These are phyloP conservation scores for Heritiera littoralis DNA, from an alignment of 345 rosid species.

Conservation along the genomic window DNA sequence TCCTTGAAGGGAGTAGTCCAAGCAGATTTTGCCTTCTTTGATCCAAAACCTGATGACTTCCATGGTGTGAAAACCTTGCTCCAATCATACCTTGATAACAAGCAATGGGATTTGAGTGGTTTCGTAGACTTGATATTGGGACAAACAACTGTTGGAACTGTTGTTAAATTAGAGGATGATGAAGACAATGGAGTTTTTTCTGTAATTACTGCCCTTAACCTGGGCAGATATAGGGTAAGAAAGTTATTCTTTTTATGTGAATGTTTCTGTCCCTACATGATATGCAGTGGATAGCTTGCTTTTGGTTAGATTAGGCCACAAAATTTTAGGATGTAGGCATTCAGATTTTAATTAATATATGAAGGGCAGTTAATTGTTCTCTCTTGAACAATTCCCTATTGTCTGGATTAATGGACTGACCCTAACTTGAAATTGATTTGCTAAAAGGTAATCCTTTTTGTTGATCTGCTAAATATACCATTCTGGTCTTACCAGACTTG, in stretches of 20 bases:
- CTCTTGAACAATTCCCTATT: not conserved
- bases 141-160: conserved; percentile 89
- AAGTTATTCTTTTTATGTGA: not conserved
- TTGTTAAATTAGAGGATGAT: conserved; percentile 77
- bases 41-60: conserved; percentile 78
- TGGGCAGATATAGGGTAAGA: conserved; percentile 77
- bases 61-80: conserved; percentile 75
- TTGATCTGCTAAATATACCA: not conserved
- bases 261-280: not conserved
- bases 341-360: not conserved
- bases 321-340: not conserved
- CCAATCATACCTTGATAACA: conserved; percentile 65
- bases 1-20: conserved; percentile 65
- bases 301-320: not conserved
- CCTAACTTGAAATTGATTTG: not conserved
- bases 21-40: conserved; percentile 92
- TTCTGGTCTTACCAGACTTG: not conserved
- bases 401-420: not conserved
- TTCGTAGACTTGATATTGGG: conserved; percentile 82
- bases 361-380: not conserved
- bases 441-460: not conserved
- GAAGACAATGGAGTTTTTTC: conserved; percentile 71
- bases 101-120: conserved; percentile 86
- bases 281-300: not conserved
- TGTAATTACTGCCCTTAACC: conserved; percentile 62